phyloP scores from a whole-genome alignment of 2,329 filamentous ascomycete genomes.

The Sarocladiaceae sp. region DNA sequence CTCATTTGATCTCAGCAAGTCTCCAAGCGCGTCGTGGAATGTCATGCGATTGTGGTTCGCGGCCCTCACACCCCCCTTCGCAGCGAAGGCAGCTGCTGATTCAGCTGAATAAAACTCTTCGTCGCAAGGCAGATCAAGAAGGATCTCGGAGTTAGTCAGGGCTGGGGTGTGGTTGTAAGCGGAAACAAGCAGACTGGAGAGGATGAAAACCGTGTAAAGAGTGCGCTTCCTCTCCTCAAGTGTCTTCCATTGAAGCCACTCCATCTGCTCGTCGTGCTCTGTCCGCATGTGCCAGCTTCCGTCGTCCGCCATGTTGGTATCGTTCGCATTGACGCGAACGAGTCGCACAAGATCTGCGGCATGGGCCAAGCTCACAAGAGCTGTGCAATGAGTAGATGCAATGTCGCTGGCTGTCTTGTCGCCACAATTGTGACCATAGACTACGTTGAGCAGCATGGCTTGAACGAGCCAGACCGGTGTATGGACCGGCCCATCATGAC shows the following conservation, averaged over 20 bases:
- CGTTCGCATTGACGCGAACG: constrained; percentile 38
- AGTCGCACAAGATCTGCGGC: constrained; percentile 68
- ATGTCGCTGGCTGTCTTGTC: constrained; percentile 90
- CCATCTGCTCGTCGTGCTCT: constrained; percentile 46
- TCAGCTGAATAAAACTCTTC: constrained; percentile 88
- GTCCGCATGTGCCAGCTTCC: constrained; percentile 38
- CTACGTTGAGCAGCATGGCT: constrained; percentile 92
- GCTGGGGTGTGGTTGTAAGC: constrained; percentile 91
- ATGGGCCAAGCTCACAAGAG: constrained; percentile 84
- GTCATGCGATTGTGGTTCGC: constrained; percentile 68
- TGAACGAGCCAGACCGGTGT: constrained; percentile 95
- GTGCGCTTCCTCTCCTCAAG: constrained; percentile 90
- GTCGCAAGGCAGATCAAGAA: constrained; percentile 84
- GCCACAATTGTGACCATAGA: constrained; percentile 91
- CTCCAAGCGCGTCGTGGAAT: constrained; percentile 78
- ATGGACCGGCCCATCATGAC: constrained; percentile 59
- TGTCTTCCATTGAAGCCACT: constrained; percentile 84
- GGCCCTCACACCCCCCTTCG: constrained; percentile 66
- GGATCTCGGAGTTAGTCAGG: constrained; percentile 90
- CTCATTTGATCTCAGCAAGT: constrained; percentile 73
- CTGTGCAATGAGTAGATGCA: constrained; percentile 86
- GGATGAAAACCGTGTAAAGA: constrained; percentile 82
- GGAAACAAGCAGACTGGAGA: constrained; percentile 86
- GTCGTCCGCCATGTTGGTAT: constrained; percentile 53
- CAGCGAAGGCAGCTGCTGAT: constrained; percentile 74